Evolutionary conservation across 2,329 filamentous ascomycete genomes (phyloP), one percentile per base, ranked within the genome.

Genomic region (Lachnellula arida): DNA sequence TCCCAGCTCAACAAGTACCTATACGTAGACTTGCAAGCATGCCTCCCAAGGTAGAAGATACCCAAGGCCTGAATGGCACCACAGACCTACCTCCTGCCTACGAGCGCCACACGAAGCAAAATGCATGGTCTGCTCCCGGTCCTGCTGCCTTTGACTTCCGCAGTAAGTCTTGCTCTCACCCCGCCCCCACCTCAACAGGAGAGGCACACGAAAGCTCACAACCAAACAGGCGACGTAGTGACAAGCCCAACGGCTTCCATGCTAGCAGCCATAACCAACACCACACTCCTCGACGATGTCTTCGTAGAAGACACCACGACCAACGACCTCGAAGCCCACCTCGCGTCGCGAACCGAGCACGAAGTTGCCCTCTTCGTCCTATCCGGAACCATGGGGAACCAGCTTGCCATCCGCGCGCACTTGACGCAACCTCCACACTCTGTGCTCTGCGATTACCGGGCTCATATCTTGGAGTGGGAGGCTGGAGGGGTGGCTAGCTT

Each of bases 301-400:
- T 89, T 88, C 70, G 75, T 78, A 60, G 91, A 95, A 72, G 91
- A 96, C 66, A 77, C 82, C 0, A 91, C 87, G 0, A 97, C 93
- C 1, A 84, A 81, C 50, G 78, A 81, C 23, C 82, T 97, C 42
- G 89, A 97, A 71, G 74, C 79, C 46, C 86, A 88, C 70, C 79
- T 95, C 46, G 89, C 91, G 17, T 69, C 79, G 34, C 79, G 95
- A 3, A 82, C 89, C 0, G 84, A 84, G 63, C 91, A 95, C 65
- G 86, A 91, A 66, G 84, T 84, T 7, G 88, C 82, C 0, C 77
- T 97, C 4, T 85, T 96, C 53, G 89, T 96, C 54, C 78, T 95
- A 57, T 94, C 89, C 0, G 93, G 93, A 3, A 96, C 92, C 4
- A 96, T 96, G 91, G 91, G 91, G 42, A 97, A 97, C 73, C 91